Evolutionary conservation across 495 filamentous ascomycete species (phyloP).

Genomic region (Bryoglossum gracile): DNA sequence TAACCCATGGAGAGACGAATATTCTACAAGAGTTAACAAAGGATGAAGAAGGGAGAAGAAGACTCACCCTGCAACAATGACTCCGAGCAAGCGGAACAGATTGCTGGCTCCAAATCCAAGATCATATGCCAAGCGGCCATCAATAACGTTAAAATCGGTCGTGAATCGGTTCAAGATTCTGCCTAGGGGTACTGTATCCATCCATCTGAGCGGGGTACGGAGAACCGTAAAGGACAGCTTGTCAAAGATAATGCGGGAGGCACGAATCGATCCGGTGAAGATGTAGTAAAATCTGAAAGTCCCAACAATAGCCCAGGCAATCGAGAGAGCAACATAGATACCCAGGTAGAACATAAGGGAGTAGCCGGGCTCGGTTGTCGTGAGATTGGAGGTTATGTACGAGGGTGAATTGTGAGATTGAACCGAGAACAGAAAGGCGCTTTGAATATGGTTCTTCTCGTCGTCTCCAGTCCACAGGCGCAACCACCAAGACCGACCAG

Average conservation of each 20-base stretch:
- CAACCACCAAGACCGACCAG: conserved; percentile 61
- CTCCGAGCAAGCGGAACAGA: conserved; percentile 45
- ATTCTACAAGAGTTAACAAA: conserved; percentile 25
- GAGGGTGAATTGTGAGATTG: conserved; percentile 35
- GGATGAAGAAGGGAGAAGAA: neutral
- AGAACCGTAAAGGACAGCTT: conserved; percentile 51
- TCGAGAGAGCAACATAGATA: conserved; percentile 57
- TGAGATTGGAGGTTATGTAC: conserved; percentile 14
- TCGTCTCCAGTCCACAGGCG: conserved; percentile 55
- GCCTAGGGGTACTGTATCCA: conserved; percentile 75
- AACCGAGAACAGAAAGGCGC: conserved; percentile 19
- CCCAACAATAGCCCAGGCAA: conserved; percentile 27
- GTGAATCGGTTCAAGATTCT: conserved; percentile 76
- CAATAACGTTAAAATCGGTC: conserved; percentile 65
- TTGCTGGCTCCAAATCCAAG: conserved; percentile 48
- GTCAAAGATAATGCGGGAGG: conserved; percentile 22
- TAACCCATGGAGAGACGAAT: conserved; percentile 56
- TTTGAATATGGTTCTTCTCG: conserved; percentile 23
- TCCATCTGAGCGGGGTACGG: conserved; percentile 64
- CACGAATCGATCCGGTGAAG: conserved; percentile 23
- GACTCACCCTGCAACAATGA: conserved; percentile 43
- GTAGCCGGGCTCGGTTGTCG: neutral
- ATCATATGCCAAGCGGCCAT: conserved; percentile 55
- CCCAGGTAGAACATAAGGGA: conserved; percentile 55
- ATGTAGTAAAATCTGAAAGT: conserved; percentile 23